A percentile compares a stretch with the other conserved stretches of the same genome.
Conservation (phyloP, 2,329 filamentous ascomycete genomes). For the Aspergillus sergii region DNA sequence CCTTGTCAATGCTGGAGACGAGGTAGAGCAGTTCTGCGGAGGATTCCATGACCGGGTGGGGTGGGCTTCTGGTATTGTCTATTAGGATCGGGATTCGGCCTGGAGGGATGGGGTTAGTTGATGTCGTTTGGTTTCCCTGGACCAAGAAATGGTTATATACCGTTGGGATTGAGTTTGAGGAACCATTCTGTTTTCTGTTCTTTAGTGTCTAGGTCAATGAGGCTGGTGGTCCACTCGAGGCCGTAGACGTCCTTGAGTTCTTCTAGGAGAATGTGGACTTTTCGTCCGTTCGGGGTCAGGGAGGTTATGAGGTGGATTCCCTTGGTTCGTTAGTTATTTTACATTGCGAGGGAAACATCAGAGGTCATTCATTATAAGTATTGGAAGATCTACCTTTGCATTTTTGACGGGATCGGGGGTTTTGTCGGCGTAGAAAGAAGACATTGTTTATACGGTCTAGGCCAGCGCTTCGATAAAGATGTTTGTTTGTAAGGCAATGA, state of each 20-base stretch:
- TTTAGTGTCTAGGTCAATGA: neutral
- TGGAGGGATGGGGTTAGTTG: neutral
- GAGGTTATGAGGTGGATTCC: conserved; percentile 3
- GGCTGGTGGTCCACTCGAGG: neutral
- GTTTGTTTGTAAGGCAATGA: too few species aligned
- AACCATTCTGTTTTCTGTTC: neutral
- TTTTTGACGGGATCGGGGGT: too few species aligned
- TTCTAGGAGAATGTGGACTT: conserved; percentile 7
- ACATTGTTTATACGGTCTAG: too few species aligned
- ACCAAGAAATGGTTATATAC: neutral
- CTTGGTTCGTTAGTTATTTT: neutral
- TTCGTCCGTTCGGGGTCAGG: conserved; percentile 3
- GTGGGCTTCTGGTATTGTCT: neutral
- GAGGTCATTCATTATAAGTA: too few species aligned
- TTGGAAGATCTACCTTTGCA: too few species aligned
- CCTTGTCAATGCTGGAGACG: neutral
- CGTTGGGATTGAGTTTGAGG: neutral
- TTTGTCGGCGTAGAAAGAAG: too few species aligned
- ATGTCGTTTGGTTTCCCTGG: neutral
- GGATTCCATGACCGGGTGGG: neutral
- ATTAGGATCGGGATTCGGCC: neutral
- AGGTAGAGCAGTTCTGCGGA: neutral
- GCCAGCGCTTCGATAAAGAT: too few species aligned
- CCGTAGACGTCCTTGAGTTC: neutral
- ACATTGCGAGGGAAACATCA: too few species aligned